Evolutionary conservation across 106 monocot genomes (phyloP).

Genomic region (Dactylorhiza incarnata): DNA sequence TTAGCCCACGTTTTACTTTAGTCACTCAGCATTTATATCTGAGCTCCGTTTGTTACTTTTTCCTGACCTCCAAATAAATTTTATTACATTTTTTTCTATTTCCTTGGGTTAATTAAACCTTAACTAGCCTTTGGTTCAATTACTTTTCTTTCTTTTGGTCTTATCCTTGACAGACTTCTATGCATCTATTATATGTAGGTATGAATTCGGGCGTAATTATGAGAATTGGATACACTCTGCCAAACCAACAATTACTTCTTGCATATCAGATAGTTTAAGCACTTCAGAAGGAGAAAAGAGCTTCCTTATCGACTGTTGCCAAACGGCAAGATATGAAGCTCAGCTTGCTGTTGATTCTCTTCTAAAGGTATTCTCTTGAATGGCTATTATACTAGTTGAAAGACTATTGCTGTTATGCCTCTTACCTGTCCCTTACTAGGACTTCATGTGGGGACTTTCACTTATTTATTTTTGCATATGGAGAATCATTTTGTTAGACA

Average conservation of each 20-base stretch:
- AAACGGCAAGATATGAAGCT: conserved; percentile 52
- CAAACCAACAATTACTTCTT: conserved; percentile 36
- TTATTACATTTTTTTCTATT: not conserved
- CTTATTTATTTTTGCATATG: no score
- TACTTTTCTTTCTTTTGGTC: not conserved
- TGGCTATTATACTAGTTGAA: no score
- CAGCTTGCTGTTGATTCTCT: conserved; percentile 68
- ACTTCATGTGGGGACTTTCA: no score
- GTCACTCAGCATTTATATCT: not conserved
- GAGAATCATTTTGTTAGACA: not conserved
- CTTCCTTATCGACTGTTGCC: conserved; percentile 29
- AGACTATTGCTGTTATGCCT: no score
- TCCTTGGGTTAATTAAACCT: not conserved
- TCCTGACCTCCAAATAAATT: not conserved
- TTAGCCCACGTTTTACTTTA: not conserved
- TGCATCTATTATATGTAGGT: conserved; percentile 28
- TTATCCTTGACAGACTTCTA: not conserved
- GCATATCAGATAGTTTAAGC: conserved; percentile 23
- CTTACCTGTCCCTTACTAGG: no score
- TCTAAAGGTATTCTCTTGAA: conserved; percentile 45
- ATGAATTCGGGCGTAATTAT: conserved; percentile 67
- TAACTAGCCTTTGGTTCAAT: not conserved
- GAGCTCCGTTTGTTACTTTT: not conserved
- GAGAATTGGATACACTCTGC: conserved; percentile 60
- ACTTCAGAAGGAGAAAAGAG: conserved; percentile 12